Evolutionary conservation across 2,329 filamentous ascomycete genomes (phyloP), one percentile per base, ranked within the genome.

Genomic region (Pseudocercospora cruenta): DNA sequence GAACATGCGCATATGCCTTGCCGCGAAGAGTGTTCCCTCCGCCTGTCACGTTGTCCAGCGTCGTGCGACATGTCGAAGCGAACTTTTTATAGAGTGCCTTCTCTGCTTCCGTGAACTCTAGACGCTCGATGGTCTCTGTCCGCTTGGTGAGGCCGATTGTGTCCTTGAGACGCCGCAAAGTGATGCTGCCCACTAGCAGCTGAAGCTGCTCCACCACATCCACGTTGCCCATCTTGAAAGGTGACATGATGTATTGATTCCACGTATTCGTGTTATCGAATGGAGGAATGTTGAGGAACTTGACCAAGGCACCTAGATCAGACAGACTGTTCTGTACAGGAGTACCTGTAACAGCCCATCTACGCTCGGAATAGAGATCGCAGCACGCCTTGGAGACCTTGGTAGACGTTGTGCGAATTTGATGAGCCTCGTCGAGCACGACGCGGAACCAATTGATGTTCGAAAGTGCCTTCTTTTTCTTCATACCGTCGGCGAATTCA

Each of bases 281-380:
- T 0, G 94, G 94, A 72, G 89, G 88, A 14, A 98, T 83, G 14
- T 91, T 88, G 49, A 98, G 82, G 69, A 98, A 98, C 33, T 90
- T 91, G 65, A 97, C 88, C 2, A 98, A 83, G 1, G 94, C 91
- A 14, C 92, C 91, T 22, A 98, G 84, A 77, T 99, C 95, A 70
- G 96, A 93, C 2, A 98, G 84, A 3, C 92, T 90, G 75, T 99
- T 99, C 79, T 98, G 94, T 8, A 98, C 92, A 0, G 94, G 95
- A 0, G 95, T 98, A 62, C 94, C 95, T 0, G 95, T 98, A n/a
- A 98, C 92, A 2, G 94, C 94, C 95, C 95, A 99, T 36, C 94
- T 90, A 33, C 94, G 88, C 74, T 91, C 87, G 1, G 93, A 92
- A 67, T 91, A 86, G 2, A 98, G 83, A 21, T 88, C 86, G 70